Evolutionary conservation across 1,284 basidiomycete species (phyloP), one percentile per base, ranked within the genome.

Genomic region (Fomitiporia mediterranea): DNA sequence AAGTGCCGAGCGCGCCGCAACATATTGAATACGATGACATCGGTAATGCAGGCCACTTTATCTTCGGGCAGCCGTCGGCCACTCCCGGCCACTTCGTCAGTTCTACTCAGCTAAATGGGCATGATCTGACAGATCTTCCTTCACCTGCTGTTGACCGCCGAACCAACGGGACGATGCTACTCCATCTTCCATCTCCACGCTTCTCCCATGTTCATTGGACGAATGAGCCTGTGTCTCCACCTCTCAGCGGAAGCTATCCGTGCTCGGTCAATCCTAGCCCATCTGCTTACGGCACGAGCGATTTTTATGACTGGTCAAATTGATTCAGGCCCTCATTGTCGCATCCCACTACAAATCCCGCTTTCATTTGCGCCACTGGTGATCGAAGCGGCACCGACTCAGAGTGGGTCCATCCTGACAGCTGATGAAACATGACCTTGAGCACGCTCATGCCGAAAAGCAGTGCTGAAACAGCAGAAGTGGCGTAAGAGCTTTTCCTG

Each of bases 251-350:
- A 11, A 50, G 48, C 15, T 50, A 39, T 17, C 32, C 48, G 13
- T 19, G 48, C 30, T 50, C 48, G 21, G 23, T 21, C 17, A 23
- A 50, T n/a, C 48, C 34, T 9, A 50, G 48, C 32, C 48, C 48
- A 19, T 50, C 48, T 19, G 48, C 30, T 38, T 50, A 37, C 32
- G 32, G 48, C 19, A 49, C 28, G 8, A 39, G 23, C 19, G 15
- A 21, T 15, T 34, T 37, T n/a, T 23, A 35, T 19, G 48, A 23
- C 32, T 50, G 48, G 48, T 50, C 48, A 21, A 15, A 50, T 35
- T 50, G 32, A 50, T 43, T 6, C 17, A 19, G 11, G 37, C 42
- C 7, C 32, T 34, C 6, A 34, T 13, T 6, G 13, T 6, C 32
- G 32, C 32, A 34, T 34, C n/a, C 32, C 32, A 34, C 7, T 34